phyloP scores from a whole-genome alignment of 2,329 filamentous ascomycete genomes.

The Arthrobotrys sphaeroides region DNA sequence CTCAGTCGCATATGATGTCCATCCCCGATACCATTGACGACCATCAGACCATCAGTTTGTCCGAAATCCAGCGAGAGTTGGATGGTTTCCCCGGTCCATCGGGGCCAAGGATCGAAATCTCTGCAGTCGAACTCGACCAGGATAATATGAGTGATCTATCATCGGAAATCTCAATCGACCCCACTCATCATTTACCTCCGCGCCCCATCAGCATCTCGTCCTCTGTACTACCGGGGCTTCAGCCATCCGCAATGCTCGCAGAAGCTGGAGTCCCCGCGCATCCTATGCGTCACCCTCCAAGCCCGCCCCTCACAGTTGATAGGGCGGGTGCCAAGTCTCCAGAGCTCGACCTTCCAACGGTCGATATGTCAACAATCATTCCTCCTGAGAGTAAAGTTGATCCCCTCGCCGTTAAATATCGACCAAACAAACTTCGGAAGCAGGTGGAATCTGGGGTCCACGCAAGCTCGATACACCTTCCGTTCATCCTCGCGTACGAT shows the following conservation, averaged over 20 bases:
- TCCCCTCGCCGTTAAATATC: slow-evolving; percentile 39
- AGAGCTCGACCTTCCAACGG: slow-evolving; percentile 35
- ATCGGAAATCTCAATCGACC: slow-evolving; percentile 70
- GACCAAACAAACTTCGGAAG: slow-evolving; percentile 40
- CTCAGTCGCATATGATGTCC: slow-evolving; percentile 39
- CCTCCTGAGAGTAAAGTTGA: slow-evolving; percentile 49
- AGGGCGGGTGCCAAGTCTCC: slow-evolving; percentile 47
- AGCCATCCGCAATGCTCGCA: slow-evolving; percentile 56
- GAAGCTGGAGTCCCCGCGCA: slow-evolving; percentile 58
- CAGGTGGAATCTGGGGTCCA: slow-evolving; percentile 49
- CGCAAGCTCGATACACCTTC: slow-evolving; percentile 70
- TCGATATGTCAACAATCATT: slow-evolving; percentile 44
- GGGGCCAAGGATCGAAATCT: slow-evolving; percentile 37
- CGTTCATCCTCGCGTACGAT: slow-evolving; percentile 82
- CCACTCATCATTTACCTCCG: slow-evolving; percentile 32
- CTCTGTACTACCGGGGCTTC: slow-evolving; percentile 43
- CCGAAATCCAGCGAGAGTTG: slow-evolving; percentile 43
- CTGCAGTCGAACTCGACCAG: slow-evolving; percentile 62
- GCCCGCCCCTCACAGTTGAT: slow-evolving; percentile 55
- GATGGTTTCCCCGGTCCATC: slow-evolving; percentile 40
- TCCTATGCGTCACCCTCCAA: slow-evolving; percentile 59
- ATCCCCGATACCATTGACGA: slow-evolving; percentile 48
- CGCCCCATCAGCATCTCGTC: slow-evolving; percentile 52
- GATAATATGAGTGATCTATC: slow-evolving; percentile 68
- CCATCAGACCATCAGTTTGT: slow-evolving; percentile 34